Base-by-base conservation (phyloP, 2,329 filamentous ascomycete genomes). In the Aspergillus pseudoglaucus region DNA sequence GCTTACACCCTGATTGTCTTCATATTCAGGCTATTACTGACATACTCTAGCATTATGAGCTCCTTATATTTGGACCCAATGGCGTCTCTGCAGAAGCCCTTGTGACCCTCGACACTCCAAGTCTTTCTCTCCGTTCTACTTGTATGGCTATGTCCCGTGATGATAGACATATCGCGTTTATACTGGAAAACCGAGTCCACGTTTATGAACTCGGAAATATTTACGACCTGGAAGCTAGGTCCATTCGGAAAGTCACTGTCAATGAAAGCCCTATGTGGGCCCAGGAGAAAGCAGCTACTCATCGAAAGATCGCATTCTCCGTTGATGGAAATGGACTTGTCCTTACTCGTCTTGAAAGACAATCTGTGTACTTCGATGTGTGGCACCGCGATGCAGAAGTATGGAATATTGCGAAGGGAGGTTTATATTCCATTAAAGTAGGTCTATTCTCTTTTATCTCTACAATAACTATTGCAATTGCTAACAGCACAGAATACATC, bases 271-370 rank as follows among this genome's bases (percentile, higher is more conserved):
- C 48, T 4, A 44, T 45, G 25, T 48, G 42, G 18, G 12, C 35
- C 15, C 42, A 37, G 18, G 35, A 48, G 17, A 37, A 48, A 22
- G 55, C 55, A 4, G 56, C 64, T 22, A 57, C 64, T 22, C 60
- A 61, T 12, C 55, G 64, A 25, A 65, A 59, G 46, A 46, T 67
- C 2, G 59, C 64, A 42, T 68, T 67, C 33, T 66, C 64, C 1
- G 56, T 60, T 6, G 61, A 68, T 49, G 61, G 58, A 33, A 59
- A 59, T 45, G 53, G 55, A 14, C 57, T 68, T 14, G 59, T 62
- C 10, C 60, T 67, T 15, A 63, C 63, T 1, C 64, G 65, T 43
- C 55, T 67, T 3, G 62, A 57, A 3, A 59, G 65, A 32, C 61
- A 63, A 51, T 51, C 49, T 30, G 51, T 50, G 20, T 55, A 54